Conservation (phyloP, 2,329 filamentous ascomycete species). For the Helminthosporium solani region DNA sequence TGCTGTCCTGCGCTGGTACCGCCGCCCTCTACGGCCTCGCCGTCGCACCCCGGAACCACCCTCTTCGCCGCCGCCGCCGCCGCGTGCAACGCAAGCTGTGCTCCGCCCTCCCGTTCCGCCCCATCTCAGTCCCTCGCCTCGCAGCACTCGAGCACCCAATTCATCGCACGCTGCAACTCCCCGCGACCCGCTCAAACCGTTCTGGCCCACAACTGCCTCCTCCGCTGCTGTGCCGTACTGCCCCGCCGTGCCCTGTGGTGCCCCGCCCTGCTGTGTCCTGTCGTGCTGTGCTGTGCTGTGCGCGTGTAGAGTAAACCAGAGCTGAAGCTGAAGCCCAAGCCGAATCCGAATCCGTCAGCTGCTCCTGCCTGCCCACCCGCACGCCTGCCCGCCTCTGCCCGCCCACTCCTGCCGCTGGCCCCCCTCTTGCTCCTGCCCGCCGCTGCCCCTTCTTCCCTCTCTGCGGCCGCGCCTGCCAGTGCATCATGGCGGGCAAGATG, state of each 20-base stretch:
- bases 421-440: constrained; percentile 16
- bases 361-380: background rate
- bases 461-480: constrained; percentile 12
- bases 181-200: constrained; percentile 6
- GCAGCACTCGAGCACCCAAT: constrained; percentile 13
- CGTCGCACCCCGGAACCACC: too few relatives aligned
- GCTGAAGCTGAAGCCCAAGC: constrained; percentile 1
- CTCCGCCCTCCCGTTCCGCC: background rate
- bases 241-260: background rate
- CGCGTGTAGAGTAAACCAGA: too few relatives aligned
- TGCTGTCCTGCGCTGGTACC: too few relatives aligned
- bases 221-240: too few relatives aligned
- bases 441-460: constrained; percentile 12
- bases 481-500: constrained; percentile 83
- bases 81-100: constrained; percentile 1
- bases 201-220: constrained; percentile 13
- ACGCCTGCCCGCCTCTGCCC: background rate
- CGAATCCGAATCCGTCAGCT: constrained; percentile 2
- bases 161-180: constrained; percentile 27
- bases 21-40: too few relatives aligned
- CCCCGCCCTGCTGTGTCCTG: background rate
- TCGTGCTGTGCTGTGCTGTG: too few relatives aligned
- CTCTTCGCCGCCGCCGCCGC: background rate
- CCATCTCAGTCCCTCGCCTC: background rate
- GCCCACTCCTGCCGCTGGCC: constrained; percentile 13